Conservation (phyloP, 2,329 filamentous ascomycete species). For the Cryphonectria radicalis region DNA sequence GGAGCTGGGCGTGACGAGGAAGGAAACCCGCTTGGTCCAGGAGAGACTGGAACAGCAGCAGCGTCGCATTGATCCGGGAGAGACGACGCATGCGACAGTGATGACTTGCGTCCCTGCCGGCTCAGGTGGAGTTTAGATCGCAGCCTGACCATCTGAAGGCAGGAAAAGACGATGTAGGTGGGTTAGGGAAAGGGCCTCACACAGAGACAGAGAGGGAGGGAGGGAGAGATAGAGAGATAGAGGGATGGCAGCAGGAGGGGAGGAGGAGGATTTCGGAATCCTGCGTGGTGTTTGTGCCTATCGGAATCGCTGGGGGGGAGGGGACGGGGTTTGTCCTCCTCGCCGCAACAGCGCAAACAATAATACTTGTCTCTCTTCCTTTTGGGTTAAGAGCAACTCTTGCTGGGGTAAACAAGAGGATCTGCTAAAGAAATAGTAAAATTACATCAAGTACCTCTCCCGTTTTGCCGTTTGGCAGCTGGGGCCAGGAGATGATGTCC, state of each 20-base stretch:
- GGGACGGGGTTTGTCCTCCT: not conserved
- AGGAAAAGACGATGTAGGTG: not conserved
- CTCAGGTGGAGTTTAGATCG: slow-evolving; percentile 30
- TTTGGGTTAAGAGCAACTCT: not conserved
- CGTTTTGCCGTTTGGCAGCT: not conserved
- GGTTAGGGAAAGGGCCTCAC: not conserved
- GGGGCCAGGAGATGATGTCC: not conserved
- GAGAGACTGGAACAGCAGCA: slow-evolving; percentile 10
- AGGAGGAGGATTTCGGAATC: not conserved
- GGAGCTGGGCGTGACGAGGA: slow-evolving; percentile 18
- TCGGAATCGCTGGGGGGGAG: not conserved
- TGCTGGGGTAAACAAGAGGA: not conserved
- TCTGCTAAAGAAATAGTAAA: not conserved
- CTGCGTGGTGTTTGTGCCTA: slow-evolving; percentile 5
- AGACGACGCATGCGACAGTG: slow-evolving; percentile 18
- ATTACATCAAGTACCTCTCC: not conserved
- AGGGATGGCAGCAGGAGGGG: not conserved
- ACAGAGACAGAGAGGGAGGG: no score
- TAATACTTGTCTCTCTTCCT: not conserved
- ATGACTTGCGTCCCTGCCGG: slow-evolving; percentile 29
- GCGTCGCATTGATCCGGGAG: slow-evolving; percentile 27
- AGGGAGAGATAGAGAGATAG: not conserved
- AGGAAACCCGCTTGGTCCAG: slow-evolving; percentile 11
- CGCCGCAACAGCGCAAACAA: not conserved
- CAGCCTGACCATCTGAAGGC: slow-evolving; percentile 28